Evolutionary conservation across 768 basidiomycete genomes (phyloP), one percentile per base, ranked within the genome.

Genomic region (Amylocystis lapponica): DNA sequence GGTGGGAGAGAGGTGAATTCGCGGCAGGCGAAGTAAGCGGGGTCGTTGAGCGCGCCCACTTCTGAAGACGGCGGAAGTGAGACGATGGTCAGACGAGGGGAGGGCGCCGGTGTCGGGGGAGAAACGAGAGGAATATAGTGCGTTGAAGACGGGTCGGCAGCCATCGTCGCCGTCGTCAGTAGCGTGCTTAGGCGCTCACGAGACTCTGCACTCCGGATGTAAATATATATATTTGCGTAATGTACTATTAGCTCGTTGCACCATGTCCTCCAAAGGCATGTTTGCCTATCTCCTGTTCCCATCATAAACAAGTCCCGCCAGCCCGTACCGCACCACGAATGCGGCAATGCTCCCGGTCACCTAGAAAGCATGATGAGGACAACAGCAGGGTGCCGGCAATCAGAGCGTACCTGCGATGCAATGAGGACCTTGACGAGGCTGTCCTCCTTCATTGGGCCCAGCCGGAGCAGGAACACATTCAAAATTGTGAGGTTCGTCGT

Each of bases 401-500:
- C 14, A 27, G 16, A 36, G 29, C 32, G 16, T 39, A 86, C 84
- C 74, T 97, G 95, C 13, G 86, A 69, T 22, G 61, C 68, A 52
- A 92, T 88, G 54, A 96, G 59, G 14, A 76, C 65, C 57, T 79
- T 72, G 11, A 89, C 86, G 16, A 99, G 71, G 26, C 68, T 70
- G 47, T 84, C 83, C 65, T 99, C 96, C 45, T 71, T 72, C 85
- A 94, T 87, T 12, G 89, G 83, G 2, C 94, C 94, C 5, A 87
- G 58, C 17, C 78, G 72, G 19, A 95, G 66, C 23, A 99, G 72
- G 41, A 96, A 72, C 41, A 86, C 75, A 60, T 96, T 98, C 25
- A 95, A 69, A 46, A 99, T 81, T 0, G 96, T 99, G 47, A 98
- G 65, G 62, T 99, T 99, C 27, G 87, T 92, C 4, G 80, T 74